phyloP scores from a whole-genome alignment of 1,284 basidiomycete species.

The Cystobasidium pallidum region DNA sequence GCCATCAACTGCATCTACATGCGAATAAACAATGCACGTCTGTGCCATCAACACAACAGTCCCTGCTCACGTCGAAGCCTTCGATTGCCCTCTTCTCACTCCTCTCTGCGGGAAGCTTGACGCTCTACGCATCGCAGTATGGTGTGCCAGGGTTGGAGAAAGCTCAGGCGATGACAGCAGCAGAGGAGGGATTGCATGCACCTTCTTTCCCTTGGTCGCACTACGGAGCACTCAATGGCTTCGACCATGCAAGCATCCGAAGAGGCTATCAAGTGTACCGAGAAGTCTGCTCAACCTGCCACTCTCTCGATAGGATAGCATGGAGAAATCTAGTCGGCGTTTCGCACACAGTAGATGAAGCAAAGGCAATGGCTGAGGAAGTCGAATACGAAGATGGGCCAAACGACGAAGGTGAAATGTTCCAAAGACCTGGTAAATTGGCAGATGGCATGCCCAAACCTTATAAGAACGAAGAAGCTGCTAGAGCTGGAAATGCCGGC shows the following conservation, averaged over 20 bases:
- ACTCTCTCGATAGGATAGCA: slow-evolving; percentile 97
- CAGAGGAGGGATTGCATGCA: slow-evolving; percentile 94
- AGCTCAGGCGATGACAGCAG: slow-evolving; percentile 84
- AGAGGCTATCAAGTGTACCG: slow-evolving; percentile 99
- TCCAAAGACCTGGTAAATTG: slow-evolving; percentile 94
- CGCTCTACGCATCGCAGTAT: slow-evolving; percentile 95
- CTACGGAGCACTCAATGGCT: slow-evolving; percentile 67
- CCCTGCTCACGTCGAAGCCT: slow-evolving; percentile 70
- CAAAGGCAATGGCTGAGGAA: slow-evolving; percentile 90
- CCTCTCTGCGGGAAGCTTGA: slow-evolving; percentile 81
- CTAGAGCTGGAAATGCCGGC: slow-evolving; percentile 89
- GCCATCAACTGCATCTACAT: background rate
- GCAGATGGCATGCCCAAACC: slow-evolving; percentile 95
- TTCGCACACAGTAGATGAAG: slow-evolving; percentile 92
- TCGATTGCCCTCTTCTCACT: slow-evolving; percentile 77
- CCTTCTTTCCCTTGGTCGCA: slow-evolving; percentile 88
- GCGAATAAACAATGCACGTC: background rate
- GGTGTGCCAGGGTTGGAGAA: slow-evolving; percentile 78
- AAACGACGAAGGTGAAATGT: slow-evolving; percentile 95
- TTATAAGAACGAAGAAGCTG: slow-evolving; percentile 98
- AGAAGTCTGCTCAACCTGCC: slow-evolving; percentile 98
- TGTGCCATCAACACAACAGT: slow-evolving; percentile 39
- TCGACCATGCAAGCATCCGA: slow-evolving; percentile 94
- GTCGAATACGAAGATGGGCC: slow-evolving; percentile 97
- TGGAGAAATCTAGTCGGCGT: slow-evolving; percentile 99